These are phyloP conservation scores for Zopfochytrium polystomum DNA, from an alignment of 371 early-diverging fungal species.

Conservation along the genomic window DNA sequence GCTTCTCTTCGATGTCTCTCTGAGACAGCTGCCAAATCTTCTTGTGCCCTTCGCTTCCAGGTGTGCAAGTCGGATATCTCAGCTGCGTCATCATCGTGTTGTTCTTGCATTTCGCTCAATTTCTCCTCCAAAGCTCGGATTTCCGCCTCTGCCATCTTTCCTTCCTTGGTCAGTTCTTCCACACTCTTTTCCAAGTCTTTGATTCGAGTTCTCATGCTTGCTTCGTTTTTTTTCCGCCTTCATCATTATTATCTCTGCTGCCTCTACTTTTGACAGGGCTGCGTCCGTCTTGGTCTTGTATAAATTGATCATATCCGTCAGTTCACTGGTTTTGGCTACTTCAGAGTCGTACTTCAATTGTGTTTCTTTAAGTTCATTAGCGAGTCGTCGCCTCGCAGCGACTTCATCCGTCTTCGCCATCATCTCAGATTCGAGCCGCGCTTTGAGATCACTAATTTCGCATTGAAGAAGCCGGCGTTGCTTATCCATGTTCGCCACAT, in stretches of 20 bases:
- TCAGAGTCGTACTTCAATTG: constrained; percentile 49
- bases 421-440: constrained; percentile 61
- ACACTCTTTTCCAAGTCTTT: constrained; percentile 63
- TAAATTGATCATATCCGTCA: constrained; percentile 52
- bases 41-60: constrained; percentile 66
- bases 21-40: constrained; percentile 62
- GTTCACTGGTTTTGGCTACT: constrained; percentile 49
- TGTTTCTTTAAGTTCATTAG: constrained; percentile 52
- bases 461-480: constrained; percentile 57
- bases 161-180: constrained; percentile 54
- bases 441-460: constrained; percentile 67
- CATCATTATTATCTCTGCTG: constrained; percentile 56
- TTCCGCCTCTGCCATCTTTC: constrained; percentile 60
- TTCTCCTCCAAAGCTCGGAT: constrained; percentile 59
- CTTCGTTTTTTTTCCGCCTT: constrained; percentile 66
- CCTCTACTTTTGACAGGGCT: constrained; percentile 55
- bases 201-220: constrained; percentile 47
- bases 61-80: constrained; percentile 62
- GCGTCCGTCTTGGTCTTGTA: constrained; percentile 59
- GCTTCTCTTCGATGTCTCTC: constrained; percentile 69
- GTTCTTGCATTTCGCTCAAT: constrained; percentile 63
- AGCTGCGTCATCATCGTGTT: constrained; percentile 65
- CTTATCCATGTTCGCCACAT: constrained; percentile 63
- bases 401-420: constrained; percentile 56
- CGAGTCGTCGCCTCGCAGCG: constrained; percentile 46